Base-by-base conservation (phyloP, 148 eudicot genomes). In the Nepenthes mirabilis region DNA sequence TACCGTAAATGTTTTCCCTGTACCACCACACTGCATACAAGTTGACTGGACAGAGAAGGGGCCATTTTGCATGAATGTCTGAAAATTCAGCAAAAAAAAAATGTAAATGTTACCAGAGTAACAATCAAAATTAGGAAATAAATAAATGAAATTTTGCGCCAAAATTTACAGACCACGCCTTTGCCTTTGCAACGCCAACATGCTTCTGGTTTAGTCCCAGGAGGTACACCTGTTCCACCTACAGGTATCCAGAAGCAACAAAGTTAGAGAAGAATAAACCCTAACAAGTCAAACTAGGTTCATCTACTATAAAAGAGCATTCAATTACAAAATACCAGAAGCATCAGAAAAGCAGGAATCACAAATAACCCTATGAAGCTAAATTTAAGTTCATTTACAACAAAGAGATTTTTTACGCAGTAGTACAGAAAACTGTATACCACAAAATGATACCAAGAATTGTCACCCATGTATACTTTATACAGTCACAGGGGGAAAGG, bases 191-290 rank as follows among this genome's bases (percentile, higher is more conserved):
- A 91, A 14, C 76, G 80, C 66, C 61, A 79, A 70, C 97, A 91
- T 11, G 96, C 88, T 65, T 81, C 88, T 12, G 96, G 97, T 75
- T 69, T 81, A 56, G 97, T 85, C 70, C 97, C 97, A 61, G 96
- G 94, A 74, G 97, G 97, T 58, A 88, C 90, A 33, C 97, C 97
- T 63, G 86, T 65, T 75, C 96, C 97, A 68, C 84, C 97, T 91
- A 63, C 7, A 59, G 59, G 47, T 33, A 45, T 73, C 14, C 40
- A 59, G 54, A 9, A 36, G 14, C 36, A 23, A 23, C 23, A 23
- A 23, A 23, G 23, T 23, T 2, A 47, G 52, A 49, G 3, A 9
- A 55, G 3, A 58, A 66, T 11, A 49, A 36, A 1, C 37, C 33
- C 9, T 10, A 13, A 14, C 43, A 40, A n/a, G 5, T 14, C 1